Conservation (phyloP, 768 basidiomycete species). For the Steccherinum ochraceum region DNA sequence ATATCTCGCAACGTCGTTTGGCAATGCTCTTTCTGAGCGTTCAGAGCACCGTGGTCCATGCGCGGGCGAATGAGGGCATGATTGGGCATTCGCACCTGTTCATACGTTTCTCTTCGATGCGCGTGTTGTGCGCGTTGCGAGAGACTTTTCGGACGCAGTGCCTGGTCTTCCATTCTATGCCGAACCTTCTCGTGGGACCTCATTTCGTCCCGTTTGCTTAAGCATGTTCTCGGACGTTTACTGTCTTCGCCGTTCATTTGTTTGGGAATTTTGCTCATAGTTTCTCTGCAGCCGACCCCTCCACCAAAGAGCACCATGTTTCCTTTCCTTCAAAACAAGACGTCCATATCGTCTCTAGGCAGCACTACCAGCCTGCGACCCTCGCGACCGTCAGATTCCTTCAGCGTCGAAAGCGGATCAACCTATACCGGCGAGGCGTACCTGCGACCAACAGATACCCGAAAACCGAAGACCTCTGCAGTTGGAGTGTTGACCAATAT, state of each 20-base stretch:
- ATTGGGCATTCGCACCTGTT: no score
- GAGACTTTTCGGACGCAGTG: not conserved
- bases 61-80: no score
- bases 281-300: slow-evolving; percentile 31
- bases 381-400: slow-evolving; percentile 17
- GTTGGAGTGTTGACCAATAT: slow-evolving; percentile 30
- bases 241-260: no score
- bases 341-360: slow-evolving; percentile 37
- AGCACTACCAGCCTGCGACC: slow-evolving; percentile 18
- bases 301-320: slow-evolving; percentile 35
- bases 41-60: no score
- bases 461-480: slow-evolving; percentile 45
- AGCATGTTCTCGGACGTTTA: no score
- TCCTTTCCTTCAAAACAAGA: slow-evolving; percentile 29
- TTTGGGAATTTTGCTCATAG: not conserved
- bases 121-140: not conserved
- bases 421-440: slow-evolving; percentile 17
- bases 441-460: slow-evolving; percentile 27
- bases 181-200: not conserved
- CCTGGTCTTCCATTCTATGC: not conserved
- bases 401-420: slow-evolving; percentile 26
- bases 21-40: no score
- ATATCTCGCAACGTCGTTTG: no score
- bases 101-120: no score
- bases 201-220: no score